These are phyloP conservation scores for Mycena vitilis DNA, from an alignment of 768 basidiomycete species.

Conservation along the genomic window DNA sequence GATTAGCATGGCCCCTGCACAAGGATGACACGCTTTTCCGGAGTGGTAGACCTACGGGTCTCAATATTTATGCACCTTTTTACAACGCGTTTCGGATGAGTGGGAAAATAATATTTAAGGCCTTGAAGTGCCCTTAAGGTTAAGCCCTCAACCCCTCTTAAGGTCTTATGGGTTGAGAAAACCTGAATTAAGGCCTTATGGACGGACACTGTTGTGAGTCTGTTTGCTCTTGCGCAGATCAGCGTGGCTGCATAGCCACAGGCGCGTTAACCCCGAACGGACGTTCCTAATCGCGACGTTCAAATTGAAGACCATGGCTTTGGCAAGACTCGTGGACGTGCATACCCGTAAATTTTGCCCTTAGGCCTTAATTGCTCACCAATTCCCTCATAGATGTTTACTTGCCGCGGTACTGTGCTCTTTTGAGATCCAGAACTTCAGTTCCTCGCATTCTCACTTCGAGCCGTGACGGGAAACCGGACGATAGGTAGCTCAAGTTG, in stretches of 20 bases:
- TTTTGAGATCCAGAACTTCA: slow-evolving; percentile 71
- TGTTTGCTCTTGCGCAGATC: too few species aligned
- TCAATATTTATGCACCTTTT: slow-evolving; percentile 56
- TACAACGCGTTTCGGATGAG: too few species aligned
- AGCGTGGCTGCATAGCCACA: not conserved
- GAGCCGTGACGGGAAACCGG: slow-evolving; percentile 57
- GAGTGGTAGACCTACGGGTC: slow-evolving; percentile 82
- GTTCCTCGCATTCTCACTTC: slow-evolving; percentile 75
- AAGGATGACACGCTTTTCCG: slow-evolving; percentile 99
- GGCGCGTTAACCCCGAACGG: too few species aligned
- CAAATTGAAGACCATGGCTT: too few species aligned
- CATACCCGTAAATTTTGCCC: not conserved
- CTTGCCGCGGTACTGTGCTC: slow-evolving; percentile 77
- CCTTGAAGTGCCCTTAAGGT: too few species aligned
- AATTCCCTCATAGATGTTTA: slow-evolving; percentile 66
- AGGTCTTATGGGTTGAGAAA: too few species aligned
- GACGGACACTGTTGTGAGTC: too few species aligned
- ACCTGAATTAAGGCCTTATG: too few species aligned
- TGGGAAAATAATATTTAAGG: too few species aligned
- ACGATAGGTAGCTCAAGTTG: slow-evolving; percentile 59
- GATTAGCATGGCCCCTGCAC: slow-evolving; percentile 99
- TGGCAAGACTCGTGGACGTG: not conserved
- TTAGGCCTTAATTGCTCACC: too few species aligned
- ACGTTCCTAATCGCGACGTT: too few species aligned
- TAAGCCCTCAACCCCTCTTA: too few species aligned